Base-by-base conservation (phyloP, 2,329 filamentous ascomycete genomes). In the Colletotrichum acutatum region DNA sequence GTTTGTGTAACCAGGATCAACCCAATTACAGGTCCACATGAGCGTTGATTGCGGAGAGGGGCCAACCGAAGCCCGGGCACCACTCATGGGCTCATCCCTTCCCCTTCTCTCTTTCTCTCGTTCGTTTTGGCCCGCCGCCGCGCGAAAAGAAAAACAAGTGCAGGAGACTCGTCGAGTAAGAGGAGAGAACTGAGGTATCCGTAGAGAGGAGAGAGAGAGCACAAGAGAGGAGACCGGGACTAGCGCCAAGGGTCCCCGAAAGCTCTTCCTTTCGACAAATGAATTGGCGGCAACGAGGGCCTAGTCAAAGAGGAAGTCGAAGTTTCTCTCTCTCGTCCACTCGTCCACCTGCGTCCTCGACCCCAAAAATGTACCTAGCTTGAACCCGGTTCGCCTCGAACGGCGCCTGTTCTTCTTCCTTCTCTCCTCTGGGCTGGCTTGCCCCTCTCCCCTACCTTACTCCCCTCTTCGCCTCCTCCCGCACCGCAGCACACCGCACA, bases 1-100 rank as follows among this genome's bases (percentile, higher is more conserved):
- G 59, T 52, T 57, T 65, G 60, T 66, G 54, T 49, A 59, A 70
- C 70, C 56, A 61, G 70, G 70, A 70, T 70, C 60, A 69, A 69
- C 66, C 70, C 59, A 69, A 69, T 64, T 30, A 65, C 26, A 24
- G 24, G 42, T 64, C 24, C 54, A 59, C 65, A 59, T 68, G 69
- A 72, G 66, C 59, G 66, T 59, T 64, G 66, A 69, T 56, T 69
- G 70, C 66, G 70, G 66, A 69, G 70, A 72, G 65, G 69, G 69
- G 69, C 59, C 42, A 49, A 59, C 52, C 49, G n/a, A 71, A 57
- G 63, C 34, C 65, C 65, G 32, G 42, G 28, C 70, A 53, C 59
- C 53, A 59, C 42, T 68, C 52, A 46, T 64, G 61, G 37, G 37
- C 42, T 67, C 59, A 32, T 63, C 42, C 32, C 60, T 57, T 49